Conservation (phyloP, 129 eudicot species). For the Chrysanthemum makinoi region DNA sequence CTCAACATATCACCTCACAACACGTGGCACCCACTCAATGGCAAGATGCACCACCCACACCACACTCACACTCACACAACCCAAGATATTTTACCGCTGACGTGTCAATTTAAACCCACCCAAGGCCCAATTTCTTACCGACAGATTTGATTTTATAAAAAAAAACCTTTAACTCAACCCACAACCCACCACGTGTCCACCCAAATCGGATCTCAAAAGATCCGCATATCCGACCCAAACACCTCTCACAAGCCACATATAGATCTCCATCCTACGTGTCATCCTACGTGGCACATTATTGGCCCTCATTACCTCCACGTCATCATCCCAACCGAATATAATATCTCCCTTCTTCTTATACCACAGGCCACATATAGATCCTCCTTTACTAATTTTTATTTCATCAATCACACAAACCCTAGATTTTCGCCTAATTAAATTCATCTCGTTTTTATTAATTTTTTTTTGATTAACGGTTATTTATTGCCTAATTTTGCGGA, state of each 20-base stretch:
- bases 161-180: conserved; percentile 40
- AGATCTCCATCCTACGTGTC: conserved; percentile 43
- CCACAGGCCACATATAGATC: conserved; percentile 17
- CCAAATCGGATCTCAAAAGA: conserved; percentile 40
- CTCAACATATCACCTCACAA: neutral
- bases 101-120: conserved; percentile 11
- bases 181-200: conserved; percentile 48
- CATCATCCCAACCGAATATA: conserved; percentile 36
- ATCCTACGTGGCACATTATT: conserved; percentile 34
- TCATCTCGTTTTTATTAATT: neutral
- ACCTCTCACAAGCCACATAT: conserved; percentile 29
- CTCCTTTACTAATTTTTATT: conserved; percentile 15
- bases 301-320: conserved; percentile 45
- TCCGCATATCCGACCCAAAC: conserved; percentile 39
- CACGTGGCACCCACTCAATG: conserved; percentile 11
- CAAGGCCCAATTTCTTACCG: conserved; percentile 2
- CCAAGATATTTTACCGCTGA: conserved; percentile 37
- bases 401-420: conserved; percentile 22
- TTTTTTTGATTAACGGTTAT: neutral
- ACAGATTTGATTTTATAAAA: neutral
- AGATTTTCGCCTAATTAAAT: conserved; percentile 29
- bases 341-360: conserved; percentile 1
- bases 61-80: too few relatives aligned
- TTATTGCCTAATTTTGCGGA: conserved; percentile 14
- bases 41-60: conserved; percentile 10